These are phyloP conservation scores for Endocladia muricata DNA, from an alignment of 31 red algal genomes.

Conservation along the genomic window DNA sequence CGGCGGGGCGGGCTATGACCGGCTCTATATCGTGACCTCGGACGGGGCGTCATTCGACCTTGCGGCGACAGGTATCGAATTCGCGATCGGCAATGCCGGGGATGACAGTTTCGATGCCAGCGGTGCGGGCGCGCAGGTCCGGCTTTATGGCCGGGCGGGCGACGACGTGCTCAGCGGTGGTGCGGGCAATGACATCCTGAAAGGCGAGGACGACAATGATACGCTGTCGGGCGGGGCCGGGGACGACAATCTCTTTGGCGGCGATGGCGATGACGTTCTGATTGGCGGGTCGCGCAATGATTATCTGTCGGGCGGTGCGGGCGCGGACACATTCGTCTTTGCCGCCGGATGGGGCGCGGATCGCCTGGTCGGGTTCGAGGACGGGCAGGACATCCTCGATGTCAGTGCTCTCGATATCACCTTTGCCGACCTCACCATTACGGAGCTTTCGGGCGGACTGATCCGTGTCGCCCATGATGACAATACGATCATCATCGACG, in stretches of 20 bases:
- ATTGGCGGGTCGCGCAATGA: too few relatives aligned
- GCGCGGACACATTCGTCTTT: conserved; percentile 4
- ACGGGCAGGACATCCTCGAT: background rate
- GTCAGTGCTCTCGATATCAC: background rate
- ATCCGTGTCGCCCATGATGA: background rate
- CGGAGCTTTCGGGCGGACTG: background rate
- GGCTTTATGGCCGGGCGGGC: background rate
- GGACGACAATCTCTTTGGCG: background rate
- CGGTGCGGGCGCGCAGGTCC: background rate
- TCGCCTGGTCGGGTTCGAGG: background rate
- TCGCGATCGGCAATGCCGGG: background rate
- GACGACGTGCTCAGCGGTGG: background rate
- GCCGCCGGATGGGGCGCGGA: background rate
- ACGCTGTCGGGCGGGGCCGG: background rate
- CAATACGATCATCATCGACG: background rate
- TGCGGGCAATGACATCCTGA: background rate
- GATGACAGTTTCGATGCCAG: background rate
- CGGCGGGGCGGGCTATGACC: conserved; percentile 1
- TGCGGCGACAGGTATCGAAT: background rate
- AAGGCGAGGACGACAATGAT: background rate
- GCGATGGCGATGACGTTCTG: too few relatives aligned
- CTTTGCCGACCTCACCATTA: background rate
- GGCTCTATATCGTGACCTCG: background rate
- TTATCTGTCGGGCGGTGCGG: too few relatives aligned
- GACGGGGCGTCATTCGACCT: background rate